Conservation (phyloP, 2,329 filamentous ascomycete species). For the Alternaria atra region DNA sequence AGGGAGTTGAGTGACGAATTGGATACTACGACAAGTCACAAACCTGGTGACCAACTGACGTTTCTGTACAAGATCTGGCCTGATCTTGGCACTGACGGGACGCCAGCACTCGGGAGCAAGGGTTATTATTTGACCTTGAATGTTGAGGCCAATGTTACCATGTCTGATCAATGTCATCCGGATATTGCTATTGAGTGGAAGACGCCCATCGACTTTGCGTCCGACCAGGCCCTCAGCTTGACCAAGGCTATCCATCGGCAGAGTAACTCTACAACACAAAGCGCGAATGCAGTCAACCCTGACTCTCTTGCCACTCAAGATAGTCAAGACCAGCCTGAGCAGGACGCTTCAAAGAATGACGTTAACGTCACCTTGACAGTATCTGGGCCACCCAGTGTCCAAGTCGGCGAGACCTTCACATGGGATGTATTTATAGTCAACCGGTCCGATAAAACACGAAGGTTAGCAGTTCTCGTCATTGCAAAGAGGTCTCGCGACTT, state of each 20-base stretch:
- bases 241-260: conserved; percentile 43
- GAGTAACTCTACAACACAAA: conserved; percentile 36
- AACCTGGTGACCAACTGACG: conserved; percentile 77
- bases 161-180: conserved; percentile 67
- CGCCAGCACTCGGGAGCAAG: conserved; percentile 55
- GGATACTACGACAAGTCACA: conserved; percentile 67
- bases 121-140: conserved; percentile 62
- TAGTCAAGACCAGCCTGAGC: conserved; percentile 26
- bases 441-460: conserved; percentile 68
- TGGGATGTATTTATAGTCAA: conserved; percentile 83
- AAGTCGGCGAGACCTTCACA: conserved; percentile 71
- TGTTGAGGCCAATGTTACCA: conserved; percentile 68
- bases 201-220: conserved; percentile 73
- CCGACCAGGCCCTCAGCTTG: conserved; percentile 53
- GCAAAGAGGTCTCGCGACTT: conserved; percentile 68
- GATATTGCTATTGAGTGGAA: conserved; percentile 72
- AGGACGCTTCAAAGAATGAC: conserved; percentile 52
- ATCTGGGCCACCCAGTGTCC: conserved; percentile 67
- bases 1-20: conserved; percentile 59
- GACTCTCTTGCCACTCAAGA: conserved; percentile 41
- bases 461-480: conserved; percentile 74
- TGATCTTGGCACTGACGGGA: conserved; percentile 55
- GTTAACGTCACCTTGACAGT: conserved; percentile 81
- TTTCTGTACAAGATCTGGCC: conserved; percentile 73
- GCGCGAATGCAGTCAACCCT: conserved; percentile 33